A percentile compares a stretch with the other conserved stretches of the same genome.
phyloP scores from a whole-genome alignment of 139 green algal genomes.

The Diplosphaera chodatii region DNA sequence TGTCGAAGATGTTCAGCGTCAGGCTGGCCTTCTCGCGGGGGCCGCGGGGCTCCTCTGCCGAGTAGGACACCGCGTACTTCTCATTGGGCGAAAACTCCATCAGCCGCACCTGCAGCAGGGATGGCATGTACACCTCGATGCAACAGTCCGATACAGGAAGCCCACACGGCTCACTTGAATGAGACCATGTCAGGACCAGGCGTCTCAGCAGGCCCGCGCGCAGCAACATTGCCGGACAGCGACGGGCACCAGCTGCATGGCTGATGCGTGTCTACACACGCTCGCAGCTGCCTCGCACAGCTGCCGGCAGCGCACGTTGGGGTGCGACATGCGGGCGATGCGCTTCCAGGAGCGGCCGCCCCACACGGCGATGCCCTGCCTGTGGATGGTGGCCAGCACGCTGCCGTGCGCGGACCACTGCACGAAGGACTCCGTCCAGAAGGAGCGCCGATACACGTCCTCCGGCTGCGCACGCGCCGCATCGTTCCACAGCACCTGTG shows the following conservation, averaged over 20 bases:
- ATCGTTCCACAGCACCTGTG: conserved; percentile 65
- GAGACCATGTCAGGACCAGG: too few relatives aligned
- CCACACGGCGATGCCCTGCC: conserved; percentile 87
- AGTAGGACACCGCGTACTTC: conserved; percentile 79
- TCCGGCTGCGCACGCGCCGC: conserved; percentile 23
- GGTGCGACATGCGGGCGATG: conserved; percentile 60
- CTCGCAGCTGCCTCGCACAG: too few relatives aligned
- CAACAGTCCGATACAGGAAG: too few relatives aligned
- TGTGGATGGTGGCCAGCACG: conserved; percentile 81
- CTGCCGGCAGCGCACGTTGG: conserved; percentile 13
- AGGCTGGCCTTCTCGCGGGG: conserved; percentile 48
- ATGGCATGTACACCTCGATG: too few relatives aligned
- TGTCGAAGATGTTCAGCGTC: conserved; percentile 74
- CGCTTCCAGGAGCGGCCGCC: conserved; percentile 72
- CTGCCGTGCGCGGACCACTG: conserved; percentile 84
- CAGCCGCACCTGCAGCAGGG: conserved; percentile 46
- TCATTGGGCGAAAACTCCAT: conserved; percentile 88
- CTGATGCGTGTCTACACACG: too few relatives aligned
- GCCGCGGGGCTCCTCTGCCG: conserved; percentile 50
- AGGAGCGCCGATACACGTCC: conserved; percentile 55
- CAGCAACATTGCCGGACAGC: too few relatives aligned
- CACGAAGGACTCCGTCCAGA: conserved; percentile 92
- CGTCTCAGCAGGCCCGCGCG: too few relatives aligned
- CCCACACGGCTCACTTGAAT: too few relatives aligned
- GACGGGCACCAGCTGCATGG: too few relatives aligned